These are phyloP conservation scores for Botrytis tulipae DNA, from an alignment of 2,329 filamentous ascomycete species.

Conservation along the genomic window DNA sequence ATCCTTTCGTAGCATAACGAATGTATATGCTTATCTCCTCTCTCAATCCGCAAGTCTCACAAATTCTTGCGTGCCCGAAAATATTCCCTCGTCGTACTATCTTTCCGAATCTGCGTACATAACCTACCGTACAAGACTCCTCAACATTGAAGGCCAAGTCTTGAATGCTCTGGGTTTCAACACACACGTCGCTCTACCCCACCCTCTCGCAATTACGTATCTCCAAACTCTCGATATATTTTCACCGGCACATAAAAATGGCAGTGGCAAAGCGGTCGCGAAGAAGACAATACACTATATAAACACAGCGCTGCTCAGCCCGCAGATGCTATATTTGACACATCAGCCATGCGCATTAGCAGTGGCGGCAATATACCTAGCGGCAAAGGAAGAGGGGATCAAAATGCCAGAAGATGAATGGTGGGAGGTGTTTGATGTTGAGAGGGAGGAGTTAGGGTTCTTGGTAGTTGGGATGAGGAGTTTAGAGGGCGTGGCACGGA, in stretches of 20 bases:
- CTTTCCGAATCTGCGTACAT: conserved; percentile 73
- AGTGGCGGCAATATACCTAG: conserved; percentile 86
- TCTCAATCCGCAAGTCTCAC: conserved; percentile 52
- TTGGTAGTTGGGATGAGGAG: conserved; percentile 83
- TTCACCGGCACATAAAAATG: conserved; percentile 28
- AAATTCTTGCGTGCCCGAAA: conserved; percentile 7
- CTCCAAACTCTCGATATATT: conserved; percentile 81
- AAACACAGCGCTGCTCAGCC: conserved; percentile 82
- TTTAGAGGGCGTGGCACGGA: conserved; percentile 56
- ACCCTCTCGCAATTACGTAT: conserved; percentile 86
- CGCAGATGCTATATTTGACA: conserved; percentile 86
- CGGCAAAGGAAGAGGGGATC: conserved; percentile 70
- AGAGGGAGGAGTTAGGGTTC: conserved; percentile 91
- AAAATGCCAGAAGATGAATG: conserved; percentile 82
- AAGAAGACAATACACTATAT: conserved; percentile 70
- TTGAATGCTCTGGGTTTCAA: conserved; percentile 77
- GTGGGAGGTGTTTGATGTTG: conserved; percentile 98
- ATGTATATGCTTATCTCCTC: conserved; percentile 79
- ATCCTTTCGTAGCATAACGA: conserved; percentile 75
- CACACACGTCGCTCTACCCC: conserved; percentile 80
- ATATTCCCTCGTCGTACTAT: conserved; percentile 58
- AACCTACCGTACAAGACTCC: conserved; percentile 59
- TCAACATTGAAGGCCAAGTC: conserved; percentile 74
- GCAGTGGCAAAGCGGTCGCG: conserved; percentile 53
- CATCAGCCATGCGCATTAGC: conserved; percentile 86